Base-by-base conservation (phyloP, 2,329 filamentous ascomycete genomes). In the Stagonosporopsis vannaccii region DNA sequence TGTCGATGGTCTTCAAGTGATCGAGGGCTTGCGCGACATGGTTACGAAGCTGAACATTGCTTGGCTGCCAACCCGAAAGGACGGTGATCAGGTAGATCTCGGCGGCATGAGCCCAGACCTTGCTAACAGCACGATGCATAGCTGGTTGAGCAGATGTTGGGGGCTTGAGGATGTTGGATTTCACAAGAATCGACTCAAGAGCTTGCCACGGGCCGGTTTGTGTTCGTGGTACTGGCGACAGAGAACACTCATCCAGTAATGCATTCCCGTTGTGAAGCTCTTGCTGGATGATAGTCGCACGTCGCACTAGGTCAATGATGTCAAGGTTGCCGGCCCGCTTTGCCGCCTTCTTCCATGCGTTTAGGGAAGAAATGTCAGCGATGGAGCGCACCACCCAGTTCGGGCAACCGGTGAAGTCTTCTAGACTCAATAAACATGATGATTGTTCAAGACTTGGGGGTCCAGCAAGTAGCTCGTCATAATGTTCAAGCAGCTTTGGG, bases 371-470 rank as follows among this genome's bases (percentile, higher is more conserved):
- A 42, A 85, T 81, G 19, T 85, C 80, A 12, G 80, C 81, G 39
- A 89, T 79, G n/a, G 80, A 74, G 41, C 83, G 72, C 41, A 88
- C 62, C 0, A 81, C 80, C 83, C 84, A 85, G 68, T 87, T 87
- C 40, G 84, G 75, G 56, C 84, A 78, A 2, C 86, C 85, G 36
- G 84, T 71, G 44, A 85, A 81, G 28, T 82, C 79, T 44, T 82
- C 80, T 51, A 87, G 75, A 46, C 76, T 74, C 35, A 82, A 13
- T 5, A 35, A 8, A n/a, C 28, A 4, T n/a, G 42, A 22, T 9
- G 7, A 9, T 5, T 1, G 70, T 1, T 70, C 72, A 0, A 68
- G 51, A 1, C 72, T 69, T 25, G 22, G 22, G 26, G 13, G 15
- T 28, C 30, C 40, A 39, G 67, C 74, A 12, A 39, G 19, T 4